phyloP scores from a whole-genome alignment of 176 grass and related monocot species.

The Bolboschoenus planiculmis region DNA sequence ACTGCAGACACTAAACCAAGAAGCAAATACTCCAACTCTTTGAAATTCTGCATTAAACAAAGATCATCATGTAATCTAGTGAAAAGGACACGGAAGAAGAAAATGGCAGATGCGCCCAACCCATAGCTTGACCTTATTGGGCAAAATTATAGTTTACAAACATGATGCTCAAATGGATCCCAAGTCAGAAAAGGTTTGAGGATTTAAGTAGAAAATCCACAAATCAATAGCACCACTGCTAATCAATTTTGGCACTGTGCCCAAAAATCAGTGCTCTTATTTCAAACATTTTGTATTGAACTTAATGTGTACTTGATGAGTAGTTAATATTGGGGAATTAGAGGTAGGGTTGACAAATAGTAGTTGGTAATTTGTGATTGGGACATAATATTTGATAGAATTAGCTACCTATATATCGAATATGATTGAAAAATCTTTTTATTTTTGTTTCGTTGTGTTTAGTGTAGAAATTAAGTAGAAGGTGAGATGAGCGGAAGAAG shows the following conservation, averaged over 20 bases:
- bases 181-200: background rate
- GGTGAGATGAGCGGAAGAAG: too few species aligned
- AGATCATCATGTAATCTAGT: constrained; percentile 17
- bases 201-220: background rate
- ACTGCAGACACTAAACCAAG: constrained; percentile 69
- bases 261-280: background rate
- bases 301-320: background rate
- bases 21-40: constrained; percentile 83
- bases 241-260: background rate
- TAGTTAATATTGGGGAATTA: background rate
- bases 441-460: too few species aligned
- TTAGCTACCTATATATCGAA: too few species aligned
- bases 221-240: background rate
- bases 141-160: background rate
- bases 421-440: too few species aligned
- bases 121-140: background rate
- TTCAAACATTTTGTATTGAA: background rate
- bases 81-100: background rate
- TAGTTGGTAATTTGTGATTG: too few species aligned
- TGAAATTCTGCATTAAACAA: constrained; percentile 55
- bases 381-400: too few species aligned
- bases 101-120: background rate
- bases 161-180: background rate
- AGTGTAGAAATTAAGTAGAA: too few species aligned
- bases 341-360: background rate